Base-by-base conservation (phyloP, 2,329 filamentous ascomycete genomes). In the Parafenestella ontariensis region DNA sequence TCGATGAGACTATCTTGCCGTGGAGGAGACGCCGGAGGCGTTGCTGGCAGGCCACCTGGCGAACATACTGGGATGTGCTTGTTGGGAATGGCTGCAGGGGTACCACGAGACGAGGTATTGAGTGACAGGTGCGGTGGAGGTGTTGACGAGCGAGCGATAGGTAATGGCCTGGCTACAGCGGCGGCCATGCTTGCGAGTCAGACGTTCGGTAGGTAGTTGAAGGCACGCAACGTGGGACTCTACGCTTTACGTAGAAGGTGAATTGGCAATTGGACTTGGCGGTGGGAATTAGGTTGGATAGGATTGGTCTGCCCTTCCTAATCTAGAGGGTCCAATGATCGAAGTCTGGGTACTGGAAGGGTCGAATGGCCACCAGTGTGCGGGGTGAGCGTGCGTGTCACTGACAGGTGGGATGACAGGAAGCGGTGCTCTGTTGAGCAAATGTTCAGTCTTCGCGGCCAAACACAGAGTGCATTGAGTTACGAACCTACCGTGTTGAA, bases 51-150 rank as follows among this genome's bases (percentile, higher is more conserved):
- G 2, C 91, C 89, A 1, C 92, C 92, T 1, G 92, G 86, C n/a
- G 92, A 89, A 77, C 92, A 96, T 65, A 89, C 81, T n/a, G 93
- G 92, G 21, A 96, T 82, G 76, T 96, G 92, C 76, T 95, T 96
- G 78, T 96, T 96, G 9, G 92, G 91, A 2, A 83, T 68, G 21
- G 95, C 82, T 6, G 89, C 79, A 17, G 85, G 84, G 6, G 83
- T 82, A 42, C 82, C 83, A 65, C 82, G 77, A 46, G 81, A 72
- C 6, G 82, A 80, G 13, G 83, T 82, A 70, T 87, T 87, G 61
- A 89, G 78, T 34, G 79, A 83, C 54, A 88, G 76, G 29, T 83
- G 78, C 29, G 84, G 78, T 31, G 84, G 82, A 40, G 85, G 76
- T 28, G 77, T 79, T 18, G 77, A 69, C 26, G 75, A 74, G 34